phyloP scores from a whole-genome alignment of 2,329 filamentous ascomycete genomes.

The Fusarium cyanostomum region DNA sequence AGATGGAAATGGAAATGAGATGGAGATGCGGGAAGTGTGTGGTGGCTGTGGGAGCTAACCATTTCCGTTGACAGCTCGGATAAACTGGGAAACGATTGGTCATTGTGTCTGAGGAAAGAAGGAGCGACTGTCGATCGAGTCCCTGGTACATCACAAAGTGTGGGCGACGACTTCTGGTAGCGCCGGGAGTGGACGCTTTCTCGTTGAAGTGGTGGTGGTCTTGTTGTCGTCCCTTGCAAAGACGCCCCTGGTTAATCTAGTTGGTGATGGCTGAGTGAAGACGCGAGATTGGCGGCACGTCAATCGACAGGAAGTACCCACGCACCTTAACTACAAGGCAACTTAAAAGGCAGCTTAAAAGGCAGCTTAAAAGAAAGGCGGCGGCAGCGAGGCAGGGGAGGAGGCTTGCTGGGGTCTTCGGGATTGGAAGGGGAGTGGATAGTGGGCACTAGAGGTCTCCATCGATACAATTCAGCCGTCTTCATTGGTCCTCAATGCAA shows the following conservation, averaged over 20 bases:
- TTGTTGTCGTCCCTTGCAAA: too few species aligned
- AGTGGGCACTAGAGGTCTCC: not conserved
- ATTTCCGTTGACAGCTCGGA: not conserved
- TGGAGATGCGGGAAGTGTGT: not conserved
- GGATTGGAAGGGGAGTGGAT: not conserved
- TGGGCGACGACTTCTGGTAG: too few species aligned
- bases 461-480: not conserved
- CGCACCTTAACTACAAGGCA: too few species aligned
- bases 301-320: not conserved
- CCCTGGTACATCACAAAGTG: too few species aligned
- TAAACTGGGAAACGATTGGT: too few species aligned
- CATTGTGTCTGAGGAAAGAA: too few species aligned
- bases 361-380: too few species aligned
- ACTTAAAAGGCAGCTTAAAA: too few species aligned
- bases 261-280: not conserved
- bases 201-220: too few species aligned
- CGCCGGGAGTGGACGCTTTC: too few species aligned
- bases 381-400: not conserved
- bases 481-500: not conserved
- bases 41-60: not conserved
- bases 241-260: too few species aligned
- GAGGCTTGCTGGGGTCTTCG: not conserved
- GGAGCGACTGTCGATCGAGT: not conserved
- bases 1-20: not conserved
- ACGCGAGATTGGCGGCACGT: not conserved